Conservation (phyloP, 192 early-diverging fungal species). For the Umbelopsis vinacea region DNA sequence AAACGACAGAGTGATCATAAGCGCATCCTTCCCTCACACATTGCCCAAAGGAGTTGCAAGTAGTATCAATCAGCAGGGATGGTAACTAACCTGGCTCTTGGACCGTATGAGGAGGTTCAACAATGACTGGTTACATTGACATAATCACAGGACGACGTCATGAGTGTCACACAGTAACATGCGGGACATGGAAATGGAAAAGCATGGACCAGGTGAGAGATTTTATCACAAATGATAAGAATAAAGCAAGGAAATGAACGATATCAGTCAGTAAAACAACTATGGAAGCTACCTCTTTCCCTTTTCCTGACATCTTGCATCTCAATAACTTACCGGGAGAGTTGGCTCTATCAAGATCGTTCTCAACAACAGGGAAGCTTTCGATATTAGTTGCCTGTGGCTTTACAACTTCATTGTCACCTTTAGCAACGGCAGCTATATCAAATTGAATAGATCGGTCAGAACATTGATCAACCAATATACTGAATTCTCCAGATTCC, state of each 20-base stretch:
- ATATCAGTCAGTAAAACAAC: background rate
- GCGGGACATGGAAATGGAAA: constrained; percentile 15
- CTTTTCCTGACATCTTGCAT: background rate
- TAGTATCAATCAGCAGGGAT: background rate
- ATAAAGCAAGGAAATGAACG: background rate
- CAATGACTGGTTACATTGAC: constrained; percentile 11
- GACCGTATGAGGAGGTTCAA: constrained; percentile 15
- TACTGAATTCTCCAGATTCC: too few relatives aligned
- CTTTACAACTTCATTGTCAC: constrained; percentile 11
- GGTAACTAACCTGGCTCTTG: constrained; percentile 19
- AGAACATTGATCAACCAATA: too few relatives aligned
- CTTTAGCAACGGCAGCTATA: constrained; percentile 3
- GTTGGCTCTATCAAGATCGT: constrained; percentile 2
- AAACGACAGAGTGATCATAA: background rate
- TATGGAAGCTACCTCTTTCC: background rate
- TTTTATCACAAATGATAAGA: background rate
- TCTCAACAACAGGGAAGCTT: constrained; percentile 20
- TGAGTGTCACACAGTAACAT: constrained; percentile 15
- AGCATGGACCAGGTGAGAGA: constrained; percentile 18
- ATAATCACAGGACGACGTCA: constrained; percentile 20
- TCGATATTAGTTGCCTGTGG: background rate
- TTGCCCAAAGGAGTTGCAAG: constrained; percentile 1
- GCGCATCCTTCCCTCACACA: background rate
- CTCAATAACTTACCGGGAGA: constrained; percentile 4
- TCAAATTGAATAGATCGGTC: background rate